Base-by-base conservation (phyloP, 331 rosid species). In the Acacia concinna region DNA sequence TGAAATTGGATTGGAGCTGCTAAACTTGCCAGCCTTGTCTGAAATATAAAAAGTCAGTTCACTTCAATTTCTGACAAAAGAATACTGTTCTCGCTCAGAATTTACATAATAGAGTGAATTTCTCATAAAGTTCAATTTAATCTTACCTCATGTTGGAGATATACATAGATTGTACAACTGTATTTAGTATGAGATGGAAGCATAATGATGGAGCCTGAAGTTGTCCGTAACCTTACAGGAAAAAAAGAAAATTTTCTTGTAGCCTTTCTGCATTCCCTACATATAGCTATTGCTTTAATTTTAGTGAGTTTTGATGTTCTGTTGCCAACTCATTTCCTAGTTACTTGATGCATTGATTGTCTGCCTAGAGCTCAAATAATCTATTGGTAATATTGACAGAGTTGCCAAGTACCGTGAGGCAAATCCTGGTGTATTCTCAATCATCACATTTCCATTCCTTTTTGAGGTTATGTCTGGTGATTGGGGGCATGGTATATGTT, bases 391-490 rank as follows among this genome's bases (percentile, higher is more conserved):
- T 63, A 41, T 66, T 80, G 73, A 68, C 87, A 92, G 93, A 74
- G 73, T 92, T 82, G 95, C 92, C 73, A 92, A 87, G 86, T 92
- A 92, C 82, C 91, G 49, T 80, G 97, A 92, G 81, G 91, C 77
- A 71, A 90, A 92, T 82, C 97, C 97, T 0, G 92, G 92, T 57
- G 91, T 90, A 31, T 92, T 79, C 83, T 87, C 97, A 40, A 81
- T 90, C 68, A 32, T 92, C 78, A 92, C 93, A 13, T 92, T 92
- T 81, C 93, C 93, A 57, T 90, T 90, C 88, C 95, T 90, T 89
- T 90, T 92, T 59, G 92, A 92, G 68, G 96, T 92, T 38, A 90
- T 92, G 96, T 92, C 90, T 85, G 96, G 96, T 64, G 96, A 92
- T 76, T 90, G 92, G 96, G 92, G 92, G 38, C 97, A 92, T 76